Percentiles rank a stretch among this genome's conserved stretches.
Evolutionary conservation across 306 rosid species (phyloP).

Genomic region (Lupinus albus): DNA sequence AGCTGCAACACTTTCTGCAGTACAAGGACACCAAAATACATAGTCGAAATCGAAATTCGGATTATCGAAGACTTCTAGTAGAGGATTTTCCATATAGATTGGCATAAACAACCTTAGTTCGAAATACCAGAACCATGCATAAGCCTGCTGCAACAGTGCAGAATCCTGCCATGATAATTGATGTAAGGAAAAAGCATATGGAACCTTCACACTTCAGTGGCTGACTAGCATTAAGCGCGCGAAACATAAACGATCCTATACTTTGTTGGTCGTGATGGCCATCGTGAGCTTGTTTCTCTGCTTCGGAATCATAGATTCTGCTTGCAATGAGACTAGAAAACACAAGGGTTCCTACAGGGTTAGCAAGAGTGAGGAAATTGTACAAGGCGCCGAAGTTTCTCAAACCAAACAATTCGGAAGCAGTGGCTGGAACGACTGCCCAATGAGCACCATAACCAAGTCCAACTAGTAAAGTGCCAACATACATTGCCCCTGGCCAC

Average conservation of each 20-base stretch:
- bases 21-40: conserved; percentile 21
- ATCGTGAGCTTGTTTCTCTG: conserved; percentile 76
- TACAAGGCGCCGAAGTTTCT: conserved; percentile 88
- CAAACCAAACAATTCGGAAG: conserved; percentile 90
- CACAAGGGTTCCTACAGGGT: conserved; percentile 72
- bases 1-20: conserved; percentile 16
- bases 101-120: conserved; percentile 76
- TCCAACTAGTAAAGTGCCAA: conserved; percentile 76
- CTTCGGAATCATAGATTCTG: conserved; percentile 75
- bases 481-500: conserved; percentile 84
- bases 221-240: conserved; percentile 38
- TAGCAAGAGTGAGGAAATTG: conserved; percentile 86
- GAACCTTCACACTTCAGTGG: conserved; percentile 66
- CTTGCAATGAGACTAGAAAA: conserved; percentile 86
- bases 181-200: conserved; percentile 79
- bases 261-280: conserved; percentile 40
- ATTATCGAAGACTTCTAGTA: conserved; percentile 31
- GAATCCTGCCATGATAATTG: conserved; percentile 67
- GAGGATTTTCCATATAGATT: conserved; percentile 72
- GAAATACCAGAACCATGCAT: conserved; percentile 71
- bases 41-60: conserved; percentile 25
- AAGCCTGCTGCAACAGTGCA: conserved; percentile 63
- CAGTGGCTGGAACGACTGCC: conserved; percentile 95
- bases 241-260: conserved; percentile 50
- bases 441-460: conserved; percentile 96